Conservation (phyloP, 2,329 filamentous ascomycete species). For the Shiraia bambusicola region DNA sequence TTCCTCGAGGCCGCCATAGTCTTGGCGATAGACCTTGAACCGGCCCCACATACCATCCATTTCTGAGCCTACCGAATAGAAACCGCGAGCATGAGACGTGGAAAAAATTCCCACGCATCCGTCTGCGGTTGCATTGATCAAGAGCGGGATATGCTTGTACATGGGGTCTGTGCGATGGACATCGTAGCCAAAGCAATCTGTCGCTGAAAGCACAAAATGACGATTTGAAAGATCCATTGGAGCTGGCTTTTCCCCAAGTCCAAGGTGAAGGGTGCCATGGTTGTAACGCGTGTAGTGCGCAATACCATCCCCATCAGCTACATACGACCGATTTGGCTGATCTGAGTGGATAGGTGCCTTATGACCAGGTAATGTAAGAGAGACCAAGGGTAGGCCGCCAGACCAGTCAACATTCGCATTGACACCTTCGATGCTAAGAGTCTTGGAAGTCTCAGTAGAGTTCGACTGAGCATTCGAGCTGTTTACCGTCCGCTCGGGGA, state of each 20-base stretch:
- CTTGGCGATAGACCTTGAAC: constrained; percentile 73
- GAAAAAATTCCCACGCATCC: constrained; percentile 70
- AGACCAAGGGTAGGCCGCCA: constrained; percentile 57
- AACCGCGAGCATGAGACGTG: constrained; percentile 63
- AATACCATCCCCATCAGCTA: constrained; percentile 61
- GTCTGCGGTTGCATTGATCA: constrained; percentile 66
- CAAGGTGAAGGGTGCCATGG: constrained; percentile 64
- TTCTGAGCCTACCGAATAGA: constrained; percentile 68
- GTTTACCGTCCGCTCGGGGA: constrained; percentile 46
- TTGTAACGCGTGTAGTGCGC: constrained; percentile 67
- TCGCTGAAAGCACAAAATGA: constrained; percentile 66
- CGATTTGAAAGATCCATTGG: constrained; percentile 71
- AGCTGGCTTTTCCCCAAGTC: constrained; percentile 70
- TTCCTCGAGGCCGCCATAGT: constrained; percentile 70
- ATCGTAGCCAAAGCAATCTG: constrained; percentile 74
- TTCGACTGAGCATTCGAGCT: constrained; percentile 32
- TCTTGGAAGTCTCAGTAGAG: constrained; percentile 39
- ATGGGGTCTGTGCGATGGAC: constrained; percentile 69
- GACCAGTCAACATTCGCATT: constrained; percentile 62
- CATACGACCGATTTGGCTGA: constrained; percentile 66
- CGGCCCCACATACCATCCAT: constrained; percentile 76
- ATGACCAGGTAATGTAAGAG: constrained; percentile 54
- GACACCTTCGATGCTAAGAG: constrained; percentile 53
- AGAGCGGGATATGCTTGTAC: constrained; percentile 73
- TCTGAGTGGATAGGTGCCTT: constrained; percentile 62